Evolutionary conservation across 2,329 filamentous ascomycete genomes (phyloP).

Genomic region (Sarocladium brachiariae): DNA sequence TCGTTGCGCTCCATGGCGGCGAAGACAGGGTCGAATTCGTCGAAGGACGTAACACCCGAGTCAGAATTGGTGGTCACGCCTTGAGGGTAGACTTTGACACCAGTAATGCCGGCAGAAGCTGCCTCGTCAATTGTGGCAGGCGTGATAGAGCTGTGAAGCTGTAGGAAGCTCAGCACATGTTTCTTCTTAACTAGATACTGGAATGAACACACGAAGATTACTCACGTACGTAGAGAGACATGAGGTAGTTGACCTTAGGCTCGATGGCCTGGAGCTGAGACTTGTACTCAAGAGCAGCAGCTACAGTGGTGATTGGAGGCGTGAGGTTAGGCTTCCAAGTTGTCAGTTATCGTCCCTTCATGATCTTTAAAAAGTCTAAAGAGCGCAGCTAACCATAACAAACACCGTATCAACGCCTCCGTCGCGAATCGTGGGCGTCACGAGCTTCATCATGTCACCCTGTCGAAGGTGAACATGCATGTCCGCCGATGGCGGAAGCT

Average conservation of each 20-base stretch:
- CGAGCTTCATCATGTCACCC: slow-evolving; percentile 54
- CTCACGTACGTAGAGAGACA: slow-evolving; percentile 62
- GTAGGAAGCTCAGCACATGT: too few species aligned
- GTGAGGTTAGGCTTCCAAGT: slow-evolving; percentile 17
- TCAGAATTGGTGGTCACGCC: slow-evolving; percentile 59
- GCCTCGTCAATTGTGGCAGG: slow-evolving; percentile 67
- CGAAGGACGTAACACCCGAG: slow-evolving; percentile 63
- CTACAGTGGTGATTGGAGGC: slow-evolving; percentile 14
- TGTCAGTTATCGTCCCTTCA: slow-evolving; percentile 14
- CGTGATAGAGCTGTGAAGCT: slow-evolving; percentile 55
- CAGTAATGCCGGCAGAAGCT: slow-evolving; percentile 61
- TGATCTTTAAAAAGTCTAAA: slow-evolving; percentile 11
- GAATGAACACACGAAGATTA: too few species aligned
- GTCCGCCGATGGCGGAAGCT: slow-evolving; percentile 59
- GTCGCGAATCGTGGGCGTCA: slow-evolving; percentile 42
- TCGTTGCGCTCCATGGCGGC: slow-evolving; percentile 80
- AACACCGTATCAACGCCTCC: slow-evolving; percentile 61
- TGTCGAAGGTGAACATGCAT: slow-evolving; percentile 68
- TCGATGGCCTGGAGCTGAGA: slow-evolving; percentile 52
- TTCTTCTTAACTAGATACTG: too few species aligned
- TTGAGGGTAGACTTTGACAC: slow-evolving; percentile 65
- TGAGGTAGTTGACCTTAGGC: slow-evolving; percentile 59
- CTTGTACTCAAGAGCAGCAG: slow-evolving; percentile 51
- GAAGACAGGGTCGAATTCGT: slow-evolving; percentile 71
- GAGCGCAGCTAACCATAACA: slow-evolving; percentile 28